Percentiles rank a stretch among this genome's conserved stretches.
Evolutionary conservation across 306 rosid species (phyloP).

Genomic region (Sicyos edulis): DNA sequence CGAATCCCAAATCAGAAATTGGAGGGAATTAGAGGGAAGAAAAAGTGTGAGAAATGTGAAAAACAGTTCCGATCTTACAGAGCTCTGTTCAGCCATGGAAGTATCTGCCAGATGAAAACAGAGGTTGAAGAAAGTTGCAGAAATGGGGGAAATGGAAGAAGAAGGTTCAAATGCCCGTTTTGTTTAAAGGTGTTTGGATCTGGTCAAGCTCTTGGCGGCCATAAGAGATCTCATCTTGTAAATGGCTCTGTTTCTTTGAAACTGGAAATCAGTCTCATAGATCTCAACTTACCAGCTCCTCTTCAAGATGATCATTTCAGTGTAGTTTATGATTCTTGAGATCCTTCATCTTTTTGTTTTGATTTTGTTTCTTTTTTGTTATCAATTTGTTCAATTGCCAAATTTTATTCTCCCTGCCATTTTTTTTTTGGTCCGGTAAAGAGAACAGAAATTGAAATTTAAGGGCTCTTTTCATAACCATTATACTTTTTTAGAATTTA

Average conservation of each 20-base stretch:
- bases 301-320: slow-evolving; percentile 53
- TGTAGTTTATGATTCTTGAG: slow-evolving; percentile 51
- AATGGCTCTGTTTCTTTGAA: slow-evolving; percentile 16
- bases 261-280: slow-evolving; percentile 38
- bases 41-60: slow-evolving; percentile 44
- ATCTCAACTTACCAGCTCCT: slow-evolving; percentile 82
- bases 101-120: slow-evolving; percentile 27
- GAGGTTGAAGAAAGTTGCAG: neutral
- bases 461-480: too few relatives aligned
- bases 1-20: neutral
- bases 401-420: too few relatives aligned
- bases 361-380: too few relatives aligned
- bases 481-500: too few relatives aligned
- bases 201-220: slow-evolving; percentile 92
- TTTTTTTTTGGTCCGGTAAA: too few relatives aligned
- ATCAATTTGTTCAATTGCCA: too few relatives aligned
- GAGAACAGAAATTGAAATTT: neutral
- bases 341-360: neutral
- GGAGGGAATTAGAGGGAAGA: slow-evolving; percentile 29
- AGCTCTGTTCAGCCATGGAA: slow-evolving; percentile 58
- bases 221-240: slow-evolving; percentile 67
- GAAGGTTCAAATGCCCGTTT: slow-evolving; percentile 55
- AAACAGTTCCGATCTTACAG: slow-evolving; percentile 55
- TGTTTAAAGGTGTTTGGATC: slow-evolving; percentile 65
- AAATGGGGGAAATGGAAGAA: slow-evolving; percentile 24